A percentile compares a stretch with the other conserved stretches of the same genome.
Evolutionary conservation across 2,329 filamentous ascomycete genomes (phyloP).

Genomic region (Fusarium torulosum): DNA sequence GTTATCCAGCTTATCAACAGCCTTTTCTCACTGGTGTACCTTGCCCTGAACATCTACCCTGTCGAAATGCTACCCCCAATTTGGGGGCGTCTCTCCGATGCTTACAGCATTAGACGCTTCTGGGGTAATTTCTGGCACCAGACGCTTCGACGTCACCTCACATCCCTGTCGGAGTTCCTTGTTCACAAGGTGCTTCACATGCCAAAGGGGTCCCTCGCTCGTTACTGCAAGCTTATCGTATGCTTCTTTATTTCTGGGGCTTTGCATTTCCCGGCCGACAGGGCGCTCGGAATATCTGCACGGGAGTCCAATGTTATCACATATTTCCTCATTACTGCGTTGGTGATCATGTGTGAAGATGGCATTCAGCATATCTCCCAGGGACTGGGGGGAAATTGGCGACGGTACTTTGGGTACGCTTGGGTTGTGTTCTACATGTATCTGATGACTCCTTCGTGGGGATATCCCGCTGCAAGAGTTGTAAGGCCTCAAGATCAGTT

Average conservation of each 20-base stretch:
- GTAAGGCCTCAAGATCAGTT: constrained; percentile 24
- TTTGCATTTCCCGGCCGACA: constrained; percentile 35
- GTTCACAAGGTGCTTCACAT: constrained; percentile 22
- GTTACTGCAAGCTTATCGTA: constrained; percentile 32
- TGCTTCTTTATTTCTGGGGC: constrained; percentile 38
- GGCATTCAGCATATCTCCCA: constrained; percentile 16
- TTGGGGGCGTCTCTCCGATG: constrained; percentile 29
- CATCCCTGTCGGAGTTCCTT: constrained; percentile 26
- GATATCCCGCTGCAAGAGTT: constrained; percentile 36
- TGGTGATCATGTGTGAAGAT: constrained; percentile 37
- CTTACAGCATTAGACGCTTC: constrained; percentile 35
- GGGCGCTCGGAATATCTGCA: constrained; percentile 26
- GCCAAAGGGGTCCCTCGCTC: constrained; percentile 13
- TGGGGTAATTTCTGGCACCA: constrained; percentile 42
- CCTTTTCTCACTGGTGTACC: constrained; percentile 11
- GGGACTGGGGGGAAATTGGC: background rate
- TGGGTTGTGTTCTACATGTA: constrained; percentile 39
- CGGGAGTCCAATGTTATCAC: constrained; percentile 31
- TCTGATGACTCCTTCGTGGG: constrained; percentile 42
- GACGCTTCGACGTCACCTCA: constrained; percentile 36
- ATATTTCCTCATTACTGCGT: constrained; percentile 26
- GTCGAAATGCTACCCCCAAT: constrained; percentile 36
- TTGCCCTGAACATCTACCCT: constrained; percentile 16
- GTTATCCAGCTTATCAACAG: constrained; percentile 40
- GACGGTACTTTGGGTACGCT: constrained; percentile 21